Percentiles rank a stretch among this genome's conserved stretches.
These are phyloP conservation scores for Candida morakotiae DNA, from an alignment of 805 yeast genomes.

Conservation along the genomic window DNA sequence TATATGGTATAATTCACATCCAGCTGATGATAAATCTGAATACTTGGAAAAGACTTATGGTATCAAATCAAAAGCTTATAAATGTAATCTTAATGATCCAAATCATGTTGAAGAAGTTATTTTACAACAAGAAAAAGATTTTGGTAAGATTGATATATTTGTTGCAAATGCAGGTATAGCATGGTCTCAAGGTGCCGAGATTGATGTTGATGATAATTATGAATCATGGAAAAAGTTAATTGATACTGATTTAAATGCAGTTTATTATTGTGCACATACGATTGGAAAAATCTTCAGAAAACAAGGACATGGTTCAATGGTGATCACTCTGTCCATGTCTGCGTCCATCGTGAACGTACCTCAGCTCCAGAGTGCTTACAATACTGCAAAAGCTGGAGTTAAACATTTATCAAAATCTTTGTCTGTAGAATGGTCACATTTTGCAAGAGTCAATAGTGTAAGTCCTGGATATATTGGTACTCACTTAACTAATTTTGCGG, in stretches of 20 bases:
- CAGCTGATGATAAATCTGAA: constrained; percentile 38
- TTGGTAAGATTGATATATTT: constrained; percentile 37
- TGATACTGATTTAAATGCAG: constrained; percentile 74
- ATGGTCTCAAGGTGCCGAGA: constrained; percentile 41
- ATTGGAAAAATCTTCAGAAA: constrained; percentile 69
- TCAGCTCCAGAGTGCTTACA: constrained; percentile 49
- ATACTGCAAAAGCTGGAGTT: constrained; percentile 40
- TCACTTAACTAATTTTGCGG: constrained; percentile 35
- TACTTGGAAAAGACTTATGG: constrained; percentile 45
- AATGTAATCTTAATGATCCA: constrained; percentile 37
- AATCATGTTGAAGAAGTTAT: constrained; percentile 33
- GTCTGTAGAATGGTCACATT: constrained; percentile 42
- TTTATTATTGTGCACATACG: constrained; percentile 72
- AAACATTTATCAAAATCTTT: constrained; percentile 33
- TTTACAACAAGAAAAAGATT: constrained; percentile 26
- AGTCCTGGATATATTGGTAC: constrained; percentile 36
- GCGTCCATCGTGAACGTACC: constrained; percentile 88
- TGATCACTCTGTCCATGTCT: constrained; percentile 85
- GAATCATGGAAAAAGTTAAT: constrained; percentile 67
- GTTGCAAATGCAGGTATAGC: constrained; percentile 47
- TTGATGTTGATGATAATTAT: constrained; percentile 41
- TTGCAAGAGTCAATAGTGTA: constrained; percentile 33
- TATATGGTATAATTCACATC: constrained; percentile 35
- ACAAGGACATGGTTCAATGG: constrained; percentile 73
- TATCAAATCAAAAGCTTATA: constrained; percentile 53